Base-by-base conservation (phyloP, 2,329 filamentous ascomycete species). In the Colletotrichum sp. region DNA sequence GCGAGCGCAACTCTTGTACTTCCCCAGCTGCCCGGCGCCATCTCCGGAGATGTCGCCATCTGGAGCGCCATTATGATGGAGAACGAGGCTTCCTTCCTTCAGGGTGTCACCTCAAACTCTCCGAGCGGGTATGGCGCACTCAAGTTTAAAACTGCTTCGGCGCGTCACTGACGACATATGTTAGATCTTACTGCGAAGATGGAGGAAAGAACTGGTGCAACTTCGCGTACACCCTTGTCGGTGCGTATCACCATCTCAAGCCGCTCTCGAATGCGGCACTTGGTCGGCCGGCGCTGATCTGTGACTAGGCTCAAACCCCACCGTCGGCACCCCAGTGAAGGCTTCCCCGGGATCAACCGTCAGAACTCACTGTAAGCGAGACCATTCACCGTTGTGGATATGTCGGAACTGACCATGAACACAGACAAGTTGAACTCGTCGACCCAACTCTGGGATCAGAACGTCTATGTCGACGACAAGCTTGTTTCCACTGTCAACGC, bases 1-100 rank as follows among this genome's bases (percentile, higher is more conserved):
- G 69, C 69, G 2, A 61, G 31, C 38, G 69, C 69, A 13, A 71
- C 69, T 9, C 63, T 67, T 2, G 18, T 67, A 13, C 69, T 71
- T 2, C 63, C 69, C 18, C 36, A 71, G 36, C 31, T 67, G 12
- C 69, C 69, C 7, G 38, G 29, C 63, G 27, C 63, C 15, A 31
- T 62, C 8, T 67, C 63, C 6, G 69, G 69, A 21, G 69, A 67
- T 55, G 55, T 71, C 15, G 63, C 55, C 21, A 67, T 67, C 21
- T 61, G 63, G 63, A 71, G 69, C n/a, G 69, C 63, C 31, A 67
- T 67, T 21, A 71, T 71, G 63, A 71, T 71, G 69, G 21, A 71
- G 16, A 61, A 71, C 16, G 8, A 62, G 21, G 69, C 54, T 9
- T 61, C 38, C 13, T 71, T 71, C 54, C 55, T 71, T 34, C 69